Base-by-base conservation (phyloP, 1,284 basidiomycete species). In the Melanopsichium pennsylvanicum region DNA sequence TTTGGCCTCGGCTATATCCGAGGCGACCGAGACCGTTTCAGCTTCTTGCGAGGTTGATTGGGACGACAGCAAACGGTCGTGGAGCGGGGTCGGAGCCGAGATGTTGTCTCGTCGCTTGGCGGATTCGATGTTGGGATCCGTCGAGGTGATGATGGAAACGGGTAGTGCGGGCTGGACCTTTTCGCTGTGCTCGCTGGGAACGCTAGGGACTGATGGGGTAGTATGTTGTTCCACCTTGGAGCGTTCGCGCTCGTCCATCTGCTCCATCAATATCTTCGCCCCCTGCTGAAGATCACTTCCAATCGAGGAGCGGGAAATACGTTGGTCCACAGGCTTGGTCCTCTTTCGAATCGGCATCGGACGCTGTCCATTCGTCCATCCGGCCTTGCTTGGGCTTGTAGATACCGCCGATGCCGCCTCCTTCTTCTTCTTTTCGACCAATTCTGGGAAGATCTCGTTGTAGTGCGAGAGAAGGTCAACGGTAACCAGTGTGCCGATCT, bases 321-420 rank as follows among this genome's bases (percentile, higher is more conserved):
- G 50, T 87, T 93, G 89, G 82, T 97, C 94, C 37, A 96, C 84
- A 0, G 90, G 89, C 0, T 89, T 89, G 1, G 93, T 95, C 45
- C 91, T 89, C 79, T 94, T 95, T 37, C 93, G 86, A 19, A 88
- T 80, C 5, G 91, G 92, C 47, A 90, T 84, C 56, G 87, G 88
- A 41, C 92, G 59, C 41, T 58, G 47, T 5, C 52, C 57, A 8
- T 25, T 26, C 2, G 32, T 22, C n/a, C 45, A 37, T 3, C 50
- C 41, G 13, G 33, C 16, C 12, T 21, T 26, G 32, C 39, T 49
- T 3, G 52, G 47, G 23, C 42, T 56, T 2, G 33, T 38, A 6
- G 29, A 12, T 6, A 38, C 46, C 2, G 39, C 37, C 10, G 38
- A 43, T 7, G 51, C 56, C 13, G 40, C 42, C 76, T 95, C 92